Evolutionary conservation across 1,284 basidiomycete genomes (phyloP).

Genomic region (Malassezia sp.): DNA sequence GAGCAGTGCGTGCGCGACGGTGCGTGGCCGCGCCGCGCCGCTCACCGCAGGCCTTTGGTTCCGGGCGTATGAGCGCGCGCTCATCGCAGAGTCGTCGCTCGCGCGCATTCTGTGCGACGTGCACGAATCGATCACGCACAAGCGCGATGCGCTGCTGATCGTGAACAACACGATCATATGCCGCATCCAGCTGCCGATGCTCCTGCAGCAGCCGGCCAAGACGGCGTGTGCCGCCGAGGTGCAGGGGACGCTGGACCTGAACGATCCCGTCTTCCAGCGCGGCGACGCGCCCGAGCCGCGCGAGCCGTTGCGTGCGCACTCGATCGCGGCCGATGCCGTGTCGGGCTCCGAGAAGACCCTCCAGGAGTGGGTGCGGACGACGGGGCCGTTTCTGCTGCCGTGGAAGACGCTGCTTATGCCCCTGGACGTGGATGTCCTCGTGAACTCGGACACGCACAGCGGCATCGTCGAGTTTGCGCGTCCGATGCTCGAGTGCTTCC

Average conservation of each 20-base stretch:
- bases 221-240: constrained; percentile 27
- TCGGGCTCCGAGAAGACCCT: constrained; percentile 15
- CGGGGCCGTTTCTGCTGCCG: constrained; percentile 62
- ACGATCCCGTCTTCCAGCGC: constrained; percentile 29
- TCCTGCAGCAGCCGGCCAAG: constrained; percentile 27
- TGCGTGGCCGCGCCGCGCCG: constrained; percentile 20
- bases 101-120: constrained; percentile 28
- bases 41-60: constrained; percentile 16
- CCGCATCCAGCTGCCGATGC: constrained; percentile 38
- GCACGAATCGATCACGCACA: constrained; percentile 29
- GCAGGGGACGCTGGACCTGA: constrained; percentile 33
- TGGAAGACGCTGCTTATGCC: constrained; percentile 82
- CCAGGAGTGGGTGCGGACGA: constrained; percentile 38
- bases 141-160: constrained; percentile 28
- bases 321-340: constrained; percentile 13
- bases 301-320: neutral
- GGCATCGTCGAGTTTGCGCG: neutral
- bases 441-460: neutral
- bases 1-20: constrained; percentile 34
- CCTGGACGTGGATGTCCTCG: constrained; percentile 24
- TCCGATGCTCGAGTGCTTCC: constrained; percentile 3
- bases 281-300: constrained; percentile 20
- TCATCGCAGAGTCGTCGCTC: constrained; percentile 30
- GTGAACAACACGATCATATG: constrained; percentile 37
- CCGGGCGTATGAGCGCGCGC: constrained; percentile 14